These are phyloP conservation scores for Lecanicillium sp. DNA, from an alignment of 2,329 filamentous ascomycete genomes.

Conservation along the genomic window DNA sequence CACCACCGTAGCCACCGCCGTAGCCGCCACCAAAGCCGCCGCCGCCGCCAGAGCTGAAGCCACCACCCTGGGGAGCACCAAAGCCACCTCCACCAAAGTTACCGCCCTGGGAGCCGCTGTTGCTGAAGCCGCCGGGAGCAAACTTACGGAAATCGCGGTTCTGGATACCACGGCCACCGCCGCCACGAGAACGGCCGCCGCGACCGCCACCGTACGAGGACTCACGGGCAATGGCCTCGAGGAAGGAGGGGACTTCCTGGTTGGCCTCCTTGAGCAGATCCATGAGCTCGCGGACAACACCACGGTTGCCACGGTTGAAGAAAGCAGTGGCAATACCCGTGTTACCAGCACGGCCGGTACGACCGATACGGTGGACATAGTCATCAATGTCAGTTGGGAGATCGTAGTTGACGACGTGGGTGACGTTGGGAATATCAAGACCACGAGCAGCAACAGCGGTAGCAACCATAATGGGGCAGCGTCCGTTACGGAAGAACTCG, in stretches of 20 bases:
- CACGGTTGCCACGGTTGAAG: slow-evolving; percentile 99
- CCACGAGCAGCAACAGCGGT: slow-evolving; percentile 90
- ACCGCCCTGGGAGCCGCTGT: slow-evolving; percentile 20
- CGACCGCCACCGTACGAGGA: slow-evolving; percentile 71
- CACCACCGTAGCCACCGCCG: slow-evolving; percentile 37
- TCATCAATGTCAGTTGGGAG: slow-evolving; percentile 98
- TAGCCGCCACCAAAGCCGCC: slow-evolving; percentile 37
- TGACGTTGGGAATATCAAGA: slow-evolving; percentile 93
- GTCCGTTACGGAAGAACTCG: slow-evolving; percentile 93
- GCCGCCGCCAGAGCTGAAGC: slow-evolving; percentile 20
- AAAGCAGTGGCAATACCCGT: slow-evolving; percentile 97
- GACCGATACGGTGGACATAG: slow-evolving; percentile 98
- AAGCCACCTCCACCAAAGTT: slow-evolving; percentile 29
- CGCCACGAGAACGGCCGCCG: slow-evolving; percentile 41
- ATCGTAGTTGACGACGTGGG: slow-evolving; percentile 98
- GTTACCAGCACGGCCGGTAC: slow-evolving; percentile 99
- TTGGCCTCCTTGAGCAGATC: slow-evolving; percentile 99
- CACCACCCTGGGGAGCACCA: slow-evolving; percentile 27
- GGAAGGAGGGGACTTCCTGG: slow-evolving; percentile 88
- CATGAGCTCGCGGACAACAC: slow-evolving; percentile 90
- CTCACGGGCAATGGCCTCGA: slow-evolving; percentile 96
- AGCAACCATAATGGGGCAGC: slow-evolving; percentile 92
- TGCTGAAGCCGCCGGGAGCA: slow-evolving; percentile 41
- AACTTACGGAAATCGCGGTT: slow-evolving; percentile 89
- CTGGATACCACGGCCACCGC: slow-evolving; percentile 61